Evolutionary conservation across 495 filamentous ascomycete species (phyloP).

Genomic region (Aspergillus biplanus): DNA sequence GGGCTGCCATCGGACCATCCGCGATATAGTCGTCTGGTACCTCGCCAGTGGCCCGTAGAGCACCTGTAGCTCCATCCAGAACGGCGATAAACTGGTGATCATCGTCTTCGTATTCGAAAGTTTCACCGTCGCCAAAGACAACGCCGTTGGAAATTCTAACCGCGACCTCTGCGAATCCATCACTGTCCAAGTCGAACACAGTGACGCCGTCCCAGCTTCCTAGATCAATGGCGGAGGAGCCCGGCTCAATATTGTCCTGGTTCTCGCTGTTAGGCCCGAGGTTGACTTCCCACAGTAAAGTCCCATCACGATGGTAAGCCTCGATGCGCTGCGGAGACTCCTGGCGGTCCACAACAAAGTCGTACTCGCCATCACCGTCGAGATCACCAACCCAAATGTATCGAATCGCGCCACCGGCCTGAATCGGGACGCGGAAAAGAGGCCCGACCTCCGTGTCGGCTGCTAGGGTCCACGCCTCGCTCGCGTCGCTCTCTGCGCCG

Average conservation of each 20-base stretch:
- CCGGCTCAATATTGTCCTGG: slow-evolving; percentile 16
- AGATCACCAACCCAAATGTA: slow-evolving; percentile 19
- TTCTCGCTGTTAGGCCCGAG: slow-evolving; percentile 16
- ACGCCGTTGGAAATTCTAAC: slow-evolving; percentile 16
- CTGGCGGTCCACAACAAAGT: slow-evolving; percentile 15
- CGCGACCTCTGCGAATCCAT: slow-evolving; percentile 11
- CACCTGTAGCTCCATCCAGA: slow-evolving; percentile 1
- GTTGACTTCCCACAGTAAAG: slow-evolving; percentile 7
- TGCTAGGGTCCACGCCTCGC: not conserved
- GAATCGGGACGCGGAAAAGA: slow-evolving; percentile 5
- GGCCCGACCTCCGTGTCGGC: not conserved
- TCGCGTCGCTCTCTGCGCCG: not conserved
- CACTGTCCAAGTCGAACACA: slow-evolving; percentile 15
- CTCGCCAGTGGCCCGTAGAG: not conserved
- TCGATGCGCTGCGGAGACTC: slow-evolving; percentile 3
- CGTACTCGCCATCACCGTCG: slow-evolving; percentile 17
- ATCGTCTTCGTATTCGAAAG: slow-evolving; percentile 4
- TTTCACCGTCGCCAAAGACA: slow-evolving; percentile 12
- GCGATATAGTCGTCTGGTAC: slow-evolving; percentile 13
- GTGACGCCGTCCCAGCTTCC: slow-evolving; percentile 18
- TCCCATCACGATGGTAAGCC: slow-evolving; percentile 8
- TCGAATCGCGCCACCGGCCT: not conserved
- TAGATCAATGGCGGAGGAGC: slow-evolving; percentile 2
- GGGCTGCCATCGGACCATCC: slow-evolving; percentile 12
- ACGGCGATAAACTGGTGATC: slow-evolving; percentile 13